Percentiles rank a stretch among this genome's conserved stretches.
Evolutionary conservation across 2,329 filamentous ascomycete species (phyloP).

Genomic region (Lomentospora prolificans): DNA sequence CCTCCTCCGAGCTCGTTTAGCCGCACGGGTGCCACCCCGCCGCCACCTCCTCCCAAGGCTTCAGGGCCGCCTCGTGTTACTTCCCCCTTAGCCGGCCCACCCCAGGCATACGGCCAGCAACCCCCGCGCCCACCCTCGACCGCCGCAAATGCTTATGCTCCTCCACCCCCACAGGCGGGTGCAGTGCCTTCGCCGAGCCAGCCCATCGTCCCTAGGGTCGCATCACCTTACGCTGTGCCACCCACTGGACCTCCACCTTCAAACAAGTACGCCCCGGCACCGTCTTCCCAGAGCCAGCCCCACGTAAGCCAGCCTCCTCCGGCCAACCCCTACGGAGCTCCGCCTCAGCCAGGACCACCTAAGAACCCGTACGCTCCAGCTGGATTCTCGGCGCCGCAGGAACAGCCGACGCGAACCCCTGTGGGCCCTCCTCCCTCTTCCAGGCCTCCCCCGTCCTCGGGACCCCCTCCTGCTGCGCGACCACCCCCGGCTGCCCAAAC

Average conservation of each 20-base stretch:
- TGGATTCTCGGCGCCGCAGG: conserved; percentile 30
- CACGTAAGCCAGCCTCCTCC: conserved; percentile 31
- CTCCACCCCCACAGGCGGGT: conserved; percentile 48
- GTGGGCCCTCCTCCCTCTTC: conserved; percentile 31
- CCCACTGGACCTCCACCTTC: conserved; percentile 63
- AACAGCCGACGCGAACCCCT: conserved; percentile 26
- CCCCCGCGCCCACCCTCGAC: conserved; percentile 12
- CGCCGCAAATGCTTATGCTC: conserved; percentile 26
- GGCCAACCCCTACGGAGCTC: conserved; percentile 26
- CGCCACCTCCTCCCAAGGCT: conserved; percentile 78
- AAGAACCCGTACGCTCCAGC: conserved; percentile 51
- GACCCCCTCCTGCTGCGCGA: conserved; percentile 7
- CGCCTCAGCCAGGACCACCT: conserved; percentile 33
- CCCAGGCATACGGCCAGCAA: conserved; percentile 33
- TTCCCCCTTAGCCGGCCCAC: conserved; percentile 56
- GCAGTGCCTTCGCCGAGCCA: conserved; percentile 53
- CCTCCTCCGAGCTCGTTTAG: conserved; percentile 52
- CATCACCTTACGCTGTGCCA: conserved; percentile 72
- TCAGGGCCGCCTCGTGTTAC: conserved; percentile 58
- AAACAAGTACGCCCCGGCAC: conserved; percentile 66
- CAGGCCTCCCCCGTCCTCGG: conserved; percentile 28
- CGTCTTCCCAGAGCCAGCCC: conserved; percentile 46
- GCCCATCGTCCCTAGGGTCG: conserved; percentile 60
- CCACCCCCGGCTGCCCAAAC: conserved; percentile 28
- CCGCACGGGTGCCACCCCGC: conserved; percentile 54